Percentiles rank a stretch among this genome's conserved stretches.
Evolutionary conservation across 2,329 filamentous ascomycete genomes (phyloP).

Genomic region (Penicillium sp.): DNA sequence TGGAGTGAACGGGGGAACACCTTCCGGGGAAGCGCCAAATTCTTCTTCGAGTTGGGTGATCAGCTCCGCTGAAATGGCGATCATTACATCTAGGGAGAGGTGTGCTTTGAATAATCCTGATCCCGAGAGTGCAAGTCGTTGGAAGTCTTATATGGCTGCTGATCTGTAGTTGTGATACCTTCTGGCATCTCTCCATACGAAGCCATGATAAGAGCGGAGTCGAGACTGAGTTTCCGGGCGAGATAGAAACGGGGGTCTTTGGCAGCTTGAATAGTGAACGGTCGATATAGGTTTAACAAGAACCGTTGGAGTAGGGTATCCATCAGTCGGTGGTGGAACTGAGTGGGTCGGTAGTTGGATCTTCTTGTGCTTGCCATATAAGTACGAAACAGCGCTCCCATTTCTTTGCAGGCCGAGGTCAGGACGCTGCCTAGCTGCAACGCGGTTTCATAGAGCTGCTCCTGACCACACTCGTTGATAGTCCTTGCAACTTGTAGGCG

Average conservation of each 20-base stretch:
- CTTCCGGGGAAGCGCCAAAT: background rate
- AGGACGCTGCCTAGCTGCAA: conserved; percentile 15
- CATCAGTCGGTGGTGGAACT: conserved; percentile 16
- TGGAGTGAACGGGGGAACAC: background rate
- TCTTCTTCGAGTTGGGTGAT: conserved; percentile 20
- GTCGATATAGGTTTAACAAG: conserved; percentile 15
- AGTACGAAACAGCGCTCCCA: conserved; percentile 2
- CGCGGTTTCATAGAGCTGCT: conserved; percentile 14
- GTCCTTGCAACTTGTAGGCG: conserved; percentile 12
- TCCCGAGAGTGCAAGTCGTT: conserved; percentile 15
- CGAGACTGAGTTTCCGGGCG: conserved; percentile 18
- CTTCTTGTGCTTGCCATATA: background rate
- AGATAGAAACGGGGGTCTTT: conserved; percentile 19
- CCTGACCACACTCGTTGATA: conserved; percentile 13
- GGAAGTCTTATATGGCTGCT: conserved; percentile 9
- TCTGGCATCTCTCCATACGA: conserved; percentile 9
- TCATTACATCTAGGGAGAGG: conserved; percentile 15
- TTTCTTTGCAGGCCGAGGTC: conserved; percentile 13
- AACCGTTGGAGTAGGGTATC: conserved; percentile 16
- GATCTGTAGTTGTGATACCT: background rate
- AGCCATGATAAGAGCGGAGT: conserved; percentile 13
- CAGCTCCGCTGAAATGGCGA: conserved; percentile 13
- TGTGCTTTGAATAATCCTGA: conserved; percentile 16
- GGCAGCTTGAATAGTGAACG: conserved; percentile 15
- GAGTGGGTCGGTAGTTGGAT: conserved; percentile 3